phyloP scores from a whole-genome alignment of 2,329 filamentous ascomycete genomes.

The Cladosporium oxysporum region DNA sequence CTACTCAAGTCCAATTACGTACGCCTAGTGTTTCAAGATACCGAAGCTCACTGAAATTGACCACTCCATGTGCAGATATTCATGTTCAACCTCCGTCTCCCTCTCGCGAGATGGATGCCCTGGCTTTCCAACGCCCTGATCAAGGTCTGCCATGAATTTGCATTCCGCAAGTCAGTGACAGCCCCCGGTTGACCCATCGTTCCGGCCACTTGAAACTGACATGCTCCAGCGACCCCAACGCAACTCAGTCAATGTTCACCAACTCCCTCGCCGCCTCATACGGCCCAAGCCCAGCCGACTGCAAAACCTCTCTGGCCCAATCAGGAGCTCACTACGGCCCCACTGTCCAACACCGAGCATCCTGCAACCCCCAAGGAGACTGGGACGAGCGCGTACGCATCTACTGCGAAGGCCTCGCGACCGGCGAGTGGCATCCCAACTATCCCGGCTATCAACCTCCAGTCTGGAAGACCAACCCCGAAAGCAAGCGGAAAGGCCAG shows the following conservation, averaged over 20 bases:
- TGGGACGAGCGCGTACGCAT: constrained; percentile 55
- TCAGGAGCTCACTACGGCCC: constrained; percentile 41
- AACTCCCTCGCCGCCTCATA: constrained; percentile 50
- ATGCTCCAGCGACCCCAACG: not conserved
- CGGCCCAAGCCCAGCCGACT: constrained; percentile 53
- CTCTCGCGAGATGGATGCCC: constrained; percentile 46
- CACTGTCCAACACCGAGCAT: constrained; percentile 43
- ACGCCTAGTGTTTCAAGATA: too few species aligned
- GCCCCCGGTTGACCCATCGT: too few species aligned
- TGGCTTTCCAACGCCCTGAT: constrained; percentile 47
- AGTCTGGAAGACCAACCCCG: constrained; percentile 37
- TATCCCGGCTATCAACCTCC: constrained; percentile 49
- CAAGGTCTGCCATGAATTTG: constrained; percentile 38
- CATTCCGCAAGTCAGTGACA: not conserved
- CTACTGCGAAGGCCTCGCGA: constrained; percentile 54
- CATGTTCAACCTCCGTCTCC: constrained; percentile 49
- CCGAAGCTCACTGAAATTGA: not conserved
- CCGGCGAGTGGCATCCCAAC: constrained; percentile 53
- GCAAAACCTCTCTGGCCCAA: constrained; percentile 36
- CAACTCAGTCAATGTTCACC: not conserved
- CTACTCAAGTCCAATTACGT: constrained; percentile 5
- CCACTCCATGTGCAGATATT: constrained; percentile 43
- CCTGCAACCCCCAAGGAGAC: constrained; percentile 41
- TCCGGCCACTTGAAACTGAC: not conserved
- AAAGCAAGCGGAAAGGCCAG: constrained; percentile 46